These are phyloP conservation scores for Solanum stenotomum DNA, from an alignment of 257 asterid genomes.

Conservation along the genomic window DNA sequence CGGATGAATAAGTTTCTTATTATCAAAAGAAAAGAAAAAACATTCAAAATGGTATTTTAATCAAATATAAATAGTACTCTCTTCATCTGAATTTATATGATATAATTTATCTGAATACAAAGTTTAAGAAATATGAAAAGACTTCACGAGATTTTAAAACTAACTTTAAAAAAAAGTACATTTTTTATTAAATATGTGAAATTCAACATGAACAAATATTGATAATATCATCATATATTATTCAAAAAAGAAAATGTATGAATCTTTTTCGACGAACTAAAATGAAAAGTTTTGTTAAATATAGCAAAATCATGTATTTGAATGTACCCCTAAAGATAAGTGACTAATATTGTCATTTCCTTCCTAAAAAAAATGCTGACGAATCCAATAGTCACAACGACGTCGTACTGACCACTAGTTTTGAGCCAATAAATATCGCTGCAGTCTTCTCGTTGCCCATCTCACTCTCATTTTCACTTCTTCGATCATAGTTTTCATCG, in stretches of 20 bases:
- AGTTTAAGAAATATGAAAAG: too few relatives aligned
- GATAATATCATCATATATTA: too few relatives aligned
- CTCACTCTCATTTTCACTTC: background rate
- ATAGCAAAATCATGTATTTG: too few relatives aligned
- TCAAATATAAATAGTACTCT: background rate
- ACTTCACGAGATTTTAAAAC: too few relatives aligned
- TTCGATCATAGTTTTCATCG: background rate
- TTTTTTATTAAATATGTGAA: too few relatives aligned
- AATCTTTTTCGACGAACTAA: background rate
- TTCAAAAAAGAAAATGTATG: background rate
- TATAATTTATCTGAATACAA: too few relatives aligned
- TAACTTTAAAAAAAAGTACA: fast-evolving
- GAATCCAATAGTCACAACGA: background rate
- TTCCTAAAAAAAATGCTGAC: background rate
- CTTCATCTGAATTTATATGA: too few relatives aligned
- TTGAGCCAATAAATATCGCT: background rate
- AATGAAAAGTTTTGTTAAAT: background rate
- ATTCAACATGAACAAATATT: fast-evolving
- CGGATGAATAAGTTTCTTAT: too few relatives aligned
- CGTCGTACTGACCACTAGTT: background rate
- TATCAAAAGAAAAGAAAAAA: too few relatives aligned
- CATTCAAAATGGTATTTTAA: background rate
- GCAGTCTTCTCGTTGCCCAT: too few relatives aligned
- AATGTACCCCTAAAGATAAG: background rate
- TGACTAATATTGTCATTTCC: background rate